A percentile compares a stretch with the other conserved stretches of the same genome.
These are phyloP conservation scores for Didymella sp. DNA, from an alignment of 2,329 filamentous ascomycete genomes.

Conservation along the genomic window DNA sequence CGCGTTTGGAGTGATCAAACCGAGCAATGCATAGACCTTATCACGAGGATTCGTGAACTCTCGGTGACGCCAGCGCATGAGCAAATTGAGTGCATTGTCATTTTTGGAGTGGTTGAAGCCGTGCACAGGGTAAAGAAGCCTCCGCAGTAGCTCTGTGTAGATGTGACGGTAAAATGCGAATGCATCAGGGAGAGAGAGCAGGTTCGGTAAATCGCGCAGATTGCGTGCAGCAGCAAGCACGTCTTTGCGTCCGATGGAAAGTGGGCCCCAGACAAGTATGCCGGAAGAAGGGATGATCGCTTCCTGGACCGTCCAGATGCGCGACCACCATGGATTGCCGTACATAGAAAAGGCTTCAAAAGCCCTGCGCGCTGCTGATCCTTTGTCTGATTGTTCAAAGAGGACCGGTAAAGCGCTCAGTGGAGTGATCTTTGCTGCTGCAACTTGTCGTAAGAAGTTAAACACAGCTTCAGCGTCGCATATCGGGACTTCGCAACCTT, in stretches of 20 bases:
- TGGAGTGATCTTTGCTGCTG: neutral
- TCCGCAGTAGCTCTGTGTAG: conserved; percentile 17
- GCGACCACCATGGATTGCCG: conserved; percentile 30
- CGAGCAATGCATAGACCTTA: conserved; percentile 35
- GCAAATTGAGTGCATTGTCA: conserved; percentile 20
- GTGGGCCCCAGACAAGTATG: conserved; percentile 21
- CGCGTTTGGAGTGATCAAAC: conserved; percentile 9
- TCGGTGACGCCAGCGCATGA: conserved; percentile 30
- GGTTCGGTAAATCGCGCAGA: conserved; percentile 6
- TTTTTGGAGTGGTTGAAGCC: conserved; percentile 18
- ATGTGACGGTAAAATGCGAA: conserved; percentile 1
- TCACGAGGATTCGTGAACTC: conserved; percentile 33
- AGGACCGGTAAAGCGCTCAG: conserved; percentile 9
- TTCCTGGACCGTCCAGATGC: conserved; percentile 33
- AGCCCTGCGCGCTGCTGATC: conserved; percentile 15
- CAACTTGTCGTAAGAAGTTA: conserved; percentile 21
- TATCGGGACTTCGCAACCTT: neutral
- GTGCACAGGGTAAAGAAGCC: conserved; percentile 25
- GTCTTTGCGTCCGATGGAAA: conserved; percentile 11
- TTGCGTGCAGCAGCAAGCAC: conserved; percentile 10
- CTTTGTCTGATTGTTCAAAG: conserved; percentile 10
- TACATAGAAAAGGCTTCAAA: conserved; percentile 25
- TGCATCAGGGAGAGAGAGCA: conserved; percentile 1
- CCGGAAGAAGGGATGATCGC: conserved; percentile 21
- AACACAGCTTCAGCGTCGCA: conserved; percentile 21